Evolutionary conservation across 441 rosid species (phyloP), one percentile per base, ranked within the genome.

Genomic region (Adansonia rubrostipa): DNA sequence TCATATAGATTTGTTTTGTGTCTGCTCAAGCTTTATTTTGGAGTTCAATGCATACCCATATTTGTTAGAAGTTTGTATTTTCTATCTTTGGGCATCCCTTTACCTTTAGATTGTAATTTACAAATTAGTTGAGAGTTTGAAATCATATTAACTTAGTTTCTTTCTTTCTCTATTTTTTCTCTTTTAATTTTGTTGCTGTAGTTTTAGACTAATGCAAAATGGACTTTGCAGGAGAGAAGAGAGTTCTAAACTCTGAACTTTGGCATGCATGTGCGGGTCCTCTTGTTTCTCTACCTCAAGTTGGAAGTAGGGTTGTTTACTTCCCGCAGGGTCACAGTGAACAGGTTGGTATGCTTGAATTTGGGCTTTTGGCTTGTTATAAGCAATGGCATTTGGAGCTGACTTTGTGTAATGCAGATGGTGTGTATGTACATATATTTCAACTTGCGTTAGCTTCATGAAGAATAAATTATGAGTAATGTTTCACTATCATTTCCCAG

Each of bases 241-340:
- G 94, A 87, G 97, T 91, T 78, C 85, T 97, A 79, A 94, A 97
- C 87, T 89, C 99, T 69, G 99, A 97, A 84, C 97, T 97, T 48
- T 97, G 99, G 99, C 99, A 97, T 83, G 99, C 99, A 61, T 97
- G 99, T 87, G 99, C 99, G 67, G 99, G 99, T 80, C 99, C 99
- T 84, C 97, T 97, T 79, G 99, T 97, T 75, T 93, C 98, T 14
- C 85, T 97, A 56, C 99, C 99, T 74, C 92, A 91, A 53, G 84
- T 91, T 65, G 99, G 99, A 78, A 93, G 97, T 88, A 92, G 99
- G 77, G 99, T 92, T 79, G 99, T 97, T 75, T 97, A 97, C 87
- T 97, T 97, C 66, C 94, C 99, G 3, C 99, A 95, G 82, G 99
- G 99, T 78, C 99, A 97, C 81, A 97, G 99, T 58, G 99, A 97